Percentiles rank a stretch among this genome's conserved stretches.
phyloP scores from a whole-genome alignment of 2,329 filamentous ascomycete genomes.

The Neofusicoccum ribis region DNA sequence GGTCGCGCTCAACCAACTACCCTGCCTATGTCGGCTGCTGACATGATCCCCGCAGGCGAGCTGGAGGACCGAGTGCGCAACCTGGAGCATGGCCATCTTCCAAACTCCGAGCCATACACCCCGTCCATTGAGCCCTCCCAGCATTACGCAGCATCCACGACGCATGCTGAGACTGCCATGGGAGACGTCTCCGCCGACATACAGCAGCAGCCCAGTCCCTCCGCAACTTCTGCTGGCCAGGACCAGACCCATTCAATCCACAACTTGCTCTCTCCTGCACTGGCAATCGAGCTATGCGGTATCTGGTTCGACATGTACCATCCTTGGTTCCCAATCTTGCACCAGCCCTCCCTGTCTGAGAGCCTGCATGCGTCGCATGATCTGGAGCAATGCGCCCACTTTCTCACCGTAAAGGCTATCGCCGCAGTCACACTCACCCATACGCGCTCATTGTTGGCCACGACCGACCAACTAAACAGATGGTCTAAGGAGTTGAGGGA shows the following conservation, averaged over 20 bases:
- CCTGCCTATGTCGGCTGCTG: not conserved
- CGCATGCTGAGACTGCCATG: not conserved
- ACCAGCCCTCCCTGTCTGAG: constrained; percentile 27
- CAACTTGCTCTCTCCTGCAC: constrained; percentile 20
- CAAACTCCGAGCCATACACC: not conserved
- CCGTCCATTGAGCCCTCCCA: not conserved
- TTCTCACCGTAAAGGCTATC: constrained; percentile 30
- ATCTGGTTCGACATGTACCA: constrained; percentile 41
- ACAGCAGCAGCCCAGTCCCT: not conserved
- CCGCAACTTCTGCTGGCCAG: not conserved
- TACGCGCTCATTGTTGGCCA: constrained; percentile 24
- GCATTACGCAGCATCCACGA: not conserved
- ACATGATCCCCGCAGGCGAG: constrained; percentile 21
- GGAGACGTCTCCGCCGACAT: not conserved
- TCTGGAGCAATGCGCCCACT: constrained; percentile 23
- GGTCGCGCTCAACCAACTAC: constrained; percentile 24
- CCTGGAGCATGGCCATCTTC: constrained; percentile 21
- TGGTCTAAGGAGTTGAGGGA: constrained; percentile 29
- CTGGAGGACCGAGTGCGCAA: constrained; percentile 25
- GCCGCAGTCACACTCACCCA: constrained; percentile 31
- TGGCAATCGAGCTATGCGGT: constrained; percentile 28
- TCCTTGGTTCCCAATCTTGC: constrained; percentile 40
- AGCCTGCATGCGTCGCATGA: constrained; percentile 22
- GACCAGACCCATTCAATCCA: constrained; percentile 13
- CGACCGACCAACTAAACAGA: constrained; percentile 22